Evolutionary conservation across 148 eudicot genomes (phyloP), one percentile per base, ranked within the genome.

Genomic region (Nepenthes mirabilis): DNA sequence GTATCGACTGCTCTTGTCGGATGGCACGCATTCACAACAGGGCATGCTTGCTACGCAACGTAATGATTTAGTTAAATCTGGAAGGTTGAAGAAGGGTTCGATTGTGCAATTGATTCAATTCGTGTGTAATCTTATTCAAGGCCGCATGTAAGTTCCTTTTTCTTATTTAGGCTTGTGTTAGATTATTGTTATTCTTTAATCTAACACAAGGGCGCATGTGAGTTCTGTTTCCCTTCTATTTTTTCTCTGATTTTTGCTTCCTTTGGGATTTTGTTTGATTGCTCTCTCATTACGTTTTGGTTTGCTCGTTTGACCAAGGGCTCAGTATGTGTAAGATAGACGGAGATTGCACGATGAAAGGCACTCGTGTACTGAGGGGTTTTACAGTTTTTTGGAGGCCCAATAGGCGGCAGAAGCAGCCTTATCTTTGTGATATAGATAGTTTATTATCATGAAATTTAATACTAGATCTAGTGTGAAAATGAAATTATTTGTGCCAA

Each of bases 41-140:
- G 95, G 87, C 2, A 91, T 91, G 91, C 81, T 87, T 6, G 91
- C 82, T 1, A 80, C 89, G 2, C 97, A 91, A 74, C 69, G 34
- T 3, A 87, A 91, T 64, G 80, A 72, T 1, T 63, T 84, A 49
- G 78, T 91, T 1, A 71, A 53, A 6, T 49, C 76, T 1, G 69
- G 81, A 1, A 34, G 12, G 10, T 61, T 91, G 65, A 82, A 73
- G 74, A 91, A 83, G 54, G 86, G 95, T 10, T 84, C 95, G 0
- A 54, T 91, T 55, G 49, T 91, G 23, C 76, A 58, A 62, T 58
- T 91, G 63, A 59, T 59, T 47, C 73, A 79, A 69, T 79, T 62
- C 51, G 71, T 76, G 14, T 76, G 84, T 58, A 81, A 78, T 47
- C 10, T 33, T n/a, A 67, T 87, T 50, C 93, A 81, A 23, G 37